phyloP scores from a whole-genome alignment of 768 basidiomycete genomes.

The Serendipita vermifera region DNA sequence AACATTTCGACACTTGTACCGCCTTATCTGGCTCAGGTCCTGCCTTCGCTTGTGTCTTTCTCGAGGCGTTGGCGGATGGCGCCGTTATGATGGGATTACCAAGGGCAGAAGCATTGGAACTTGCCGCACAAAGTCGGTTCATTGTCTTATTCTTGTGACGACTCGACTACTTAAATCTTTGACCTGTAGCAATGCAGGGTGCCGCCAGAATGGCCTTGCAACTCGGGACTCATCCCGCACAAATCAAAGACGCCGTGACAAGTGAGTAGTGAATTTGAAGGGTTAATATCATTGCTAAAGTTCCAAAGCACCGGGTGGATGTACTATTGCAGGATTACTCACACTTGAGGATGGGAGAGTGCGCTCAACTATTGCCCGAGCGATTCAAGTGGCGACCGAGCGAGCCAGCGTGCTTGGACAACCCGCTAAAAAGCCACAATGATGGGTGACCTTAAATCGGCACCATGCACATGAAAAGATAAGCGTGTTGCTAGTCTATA shows the following conservation, averaged over 20 bases:
- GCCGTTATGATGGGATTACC: constrained; percentile 99
- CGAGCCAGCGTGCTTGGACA: constrained; percentile 78
- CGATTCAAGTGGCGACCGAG: constrained; percentile 87
- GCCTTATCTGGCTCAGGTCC: constrained; percentile 93
- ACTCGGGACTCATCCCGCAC: constrained; percentile 81
- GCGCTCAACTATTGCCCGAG: constrained; percentile 85
- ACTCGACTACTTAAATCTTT: constrained; percentile 6
- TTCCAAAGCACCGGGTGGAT: constrained; percentile 79
- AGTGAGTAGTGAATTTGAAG: constrained; percentile 40
- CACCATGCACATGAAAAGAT: not conserved
- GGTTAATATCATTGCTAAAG: not conserved
- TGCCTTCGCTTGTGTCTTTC: constrained; percentile 89
- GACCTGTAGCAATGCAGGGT: constrained; percentile 48
- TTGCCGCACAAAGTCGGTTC: constrained; percentile 78
- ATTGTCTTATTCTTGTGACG: not conserved
- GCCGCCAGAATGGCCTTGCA: constrained; percentile 92
- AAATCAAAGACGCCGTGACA: constrained; percentile 94
- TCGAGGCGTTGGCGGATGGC: constrained; percentile 98
- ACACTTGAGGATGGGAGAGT: constrained; percentile 90
- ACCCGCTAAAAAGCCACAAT: constrained; percentile 36
- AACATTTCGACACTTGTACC: constrained; percentile 97
- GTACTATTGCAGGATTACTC: constrained; percentile 93
- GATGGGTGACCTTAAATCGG: not conserved
- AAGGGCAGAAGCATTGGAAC: constrained; percentile 80
- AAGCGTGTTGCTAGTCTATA: not conserved